phyloP scores from a whole-genome alignment of 345 rosid species.

The Hibiscus syriacus region DNA sequence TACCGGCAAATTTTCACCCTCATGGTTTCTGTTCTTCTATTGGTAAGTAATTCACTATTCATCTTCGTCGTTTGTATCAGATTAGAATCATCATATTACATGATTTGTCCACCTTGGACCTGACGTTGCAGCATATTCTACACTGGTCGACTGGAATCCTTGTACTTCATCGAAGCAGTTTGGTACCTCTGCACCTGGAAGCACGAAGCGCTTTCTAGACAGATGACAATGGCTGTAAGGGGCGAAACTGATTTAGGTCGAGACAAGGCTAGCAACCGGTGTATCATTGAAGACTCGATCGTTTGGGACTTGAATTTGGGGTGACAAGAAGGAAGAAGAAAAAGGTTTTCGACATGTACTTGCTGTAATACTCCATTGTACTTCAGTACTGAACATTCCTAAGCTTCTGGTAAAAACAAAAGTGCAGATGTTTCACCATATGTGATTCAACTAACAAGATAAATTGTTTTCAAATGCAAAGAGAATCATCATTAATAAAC shows the following conservation, averaged over 20 bases:
- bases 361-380: constrained; percentile 9
- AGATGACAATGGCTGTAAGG: constrained; percentile 10
- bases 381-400: neutral
- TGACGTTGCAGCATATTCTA: constrained; percentile 90
- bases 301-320: constrained; percentile 11
- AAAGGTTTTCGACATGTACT: neutral
- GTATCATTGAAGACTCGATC: constrained; percentile 9
- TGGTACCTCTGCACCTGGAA: constrained; percentile 87
- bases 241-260: neutral
- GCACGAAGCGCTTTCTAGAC: constrained; percentile 83
- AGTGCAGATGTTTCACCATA: neutral
- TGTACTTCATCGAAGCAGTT: constrained; percentile 68
- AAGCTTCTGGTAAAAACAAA: too few relatives aligned
- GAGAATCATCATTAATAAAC: neutral
- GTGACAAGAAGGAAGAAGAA: too few relatives aligned
- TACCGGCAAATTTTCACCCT: constrained; percentile 90
- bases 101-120: constrained; percentile 43
- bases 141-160: constrained; percentile 87
- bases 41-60: constrained; percentile 52
- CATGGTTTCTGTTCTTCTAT: constrained; percentile 71
- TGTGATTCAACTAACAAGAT: neutral
- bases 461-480: neutral
- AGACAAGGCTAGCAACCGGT: neutral
- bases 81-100: constrained; percentile 13
- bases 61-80: constrained; percentile 11